Evolutionary conservation across 257 asterid genomes (phyloP).

Genomic region (Solanum virginianum): DNA sequence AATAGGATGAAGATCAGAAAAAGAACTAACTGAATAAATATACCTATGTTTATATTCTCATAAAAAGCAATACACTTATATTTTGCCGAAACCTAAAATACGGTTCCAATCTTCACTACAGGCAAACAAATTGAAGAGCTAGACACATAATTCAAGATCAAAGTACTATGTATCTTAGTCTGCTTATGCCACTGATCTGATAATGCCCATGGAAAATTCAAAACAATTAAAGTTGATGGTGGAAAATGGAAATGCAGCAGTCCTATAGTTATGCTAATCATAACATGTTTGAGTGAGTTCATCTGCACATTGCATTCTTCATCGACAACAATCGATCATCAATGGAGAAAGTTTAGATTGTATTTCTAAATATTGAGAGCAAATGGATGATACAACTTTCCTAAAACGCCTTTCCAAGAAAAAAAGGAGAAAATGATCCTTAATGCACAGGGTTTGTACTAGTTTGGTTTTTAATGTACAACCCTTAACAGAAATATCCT

Average conservation of each 20-base stretch:
- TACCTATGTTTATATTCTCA: neutral
- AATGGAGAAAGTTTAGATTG: neutral
- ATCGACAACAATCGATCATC: neutral
- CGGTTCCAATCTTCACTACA: neutral
- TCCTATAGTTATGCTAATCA: neutral
- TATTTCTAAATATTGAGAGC: neutral
- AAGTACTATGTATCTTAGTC: neutral
- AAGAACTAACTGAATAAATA: neutral
- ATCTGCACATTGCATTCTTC: neutral
- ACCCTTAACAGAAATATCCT: neutral
- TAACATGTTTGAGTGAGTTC: neutral
- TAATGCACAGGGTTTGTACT: too few relatives aligned
- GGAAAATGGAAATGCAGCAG: neutral
- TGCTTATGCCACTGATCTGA: neutral
- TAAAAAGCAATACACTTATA: neutral
- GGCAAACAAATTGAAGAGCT: neutral
- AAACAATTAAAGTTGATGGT: neutral
- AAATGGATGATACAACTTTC: neutral
- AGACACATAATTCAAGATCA: neutral
- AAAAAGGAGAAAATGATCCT: neutral
- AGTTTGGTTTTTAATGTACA: neutral
- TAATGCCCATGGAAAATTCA: neutral
- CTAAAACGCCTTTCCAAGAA: neutral
- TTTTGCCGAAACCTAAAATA: neutral
- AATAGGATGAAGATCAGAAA: neutral